Evolutionary conservation across 2,329 filamentous ascomycete species (phyloP).

Genomic region (Botrytis elliptica): DNA sequence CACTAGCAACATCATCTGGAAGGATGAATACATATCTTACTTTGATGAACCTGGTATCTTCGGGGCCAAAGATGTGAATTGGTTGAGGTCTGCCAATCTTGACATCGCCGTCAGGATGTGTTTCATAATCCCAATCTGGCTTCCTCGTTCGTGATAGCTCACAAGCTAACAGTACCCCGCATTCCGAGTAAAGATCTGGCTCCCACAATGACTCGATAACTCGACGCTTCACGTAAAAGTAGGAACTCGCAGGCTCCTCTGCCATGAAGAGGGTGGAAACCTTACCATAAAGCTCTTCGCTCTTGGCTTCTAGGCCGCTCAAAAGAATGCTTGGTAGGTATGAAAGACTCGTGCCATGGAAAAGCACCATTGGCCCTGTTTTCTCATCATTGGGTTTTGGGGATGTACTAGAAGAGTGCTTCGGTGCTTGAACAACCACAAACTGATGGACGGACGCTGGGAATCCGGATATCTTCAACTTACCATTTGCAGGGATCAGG

Average conservation of each 20-base stretch:
- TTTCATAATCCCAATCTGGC: background rate
- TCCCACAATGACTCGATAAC: background rate
- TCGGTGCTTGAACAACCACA: background rate
- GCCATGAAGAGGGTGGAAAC: background rate
- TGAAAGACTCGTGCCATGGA: background rate
- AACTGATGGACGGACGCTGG: background rate
- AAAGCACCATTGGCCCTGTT: background rate
- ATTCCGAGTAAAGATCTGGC: background rate
- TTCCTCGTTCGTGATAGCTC: background rate
- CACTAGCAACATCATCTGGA: background rate
- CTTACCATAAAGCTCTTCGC: background rate
- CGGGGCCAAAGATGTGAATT: background rate
- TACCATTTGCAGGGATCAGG: background rate
- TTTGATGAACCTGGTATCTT: background rate
- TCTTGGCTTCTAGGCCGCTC: background rate
- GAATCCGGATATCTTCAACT: background rate
- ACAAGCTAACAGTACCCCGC: background rate
- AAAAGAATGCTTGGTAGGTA: background rate
- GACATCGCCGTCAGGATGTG: background rate
- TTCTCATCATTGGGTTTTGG: no score
- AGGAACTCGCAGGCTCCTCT: background rate
- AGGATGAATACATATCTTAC: background rate
- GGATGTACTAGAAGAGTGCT: background rate
- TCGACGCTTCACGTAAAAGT: background rate
- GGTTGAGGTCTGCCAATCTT: background rate